Evolutionary conservation across 805 yeast species (phyloP), one percentile per base, ranked within the genome.

Genomic region (Barnettozyma californica): DNA sequence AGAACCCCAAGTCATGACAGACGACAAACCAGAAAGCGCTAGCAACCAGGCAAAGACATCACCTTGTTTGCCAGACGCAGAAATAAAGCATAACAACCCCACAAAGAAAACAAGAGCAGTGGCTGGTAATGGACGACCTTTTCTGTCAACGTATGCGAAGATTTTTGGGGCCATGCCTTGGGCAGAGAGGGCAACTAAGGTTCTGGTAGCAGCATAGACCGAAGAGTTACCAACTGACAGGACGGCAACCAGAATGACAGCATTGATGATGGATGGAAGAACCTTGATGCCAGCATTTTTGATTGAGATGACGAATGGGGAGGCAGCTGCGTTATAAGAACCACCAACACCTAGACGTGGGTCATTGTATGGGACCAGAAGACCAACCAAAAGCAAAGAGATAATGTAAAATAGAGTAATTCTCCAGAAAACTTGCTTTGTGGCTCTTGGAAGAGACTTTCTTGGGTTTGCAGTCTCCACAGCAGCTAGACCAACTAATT

Each of bases 1-100:
- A 7, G 88, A 77, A 45, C 83, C 84, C 95, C 95, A 87, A 33
- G 87, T 82, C 67, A 84, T 80, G 51, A 86, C 71, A n/a, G 90
- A 81, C 1, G 90, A 80, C 53, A 87, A 70, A 52, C 91, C 91
- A 37, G 89, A 81, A 31, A 87, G 65, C 14, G 91, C 85, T 59
- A 84, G 70, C 65, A 87, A 66, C 94, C 94, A 87, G 55, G 72
- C 71, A 68, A 87, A 87, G 27, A 84, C 83, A 8, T 68, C 75
- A 44, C 74, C 75, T 57, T 81, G 71, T 50, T 74, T 67, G 9
- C 73, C 66, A 37, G 84, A 77, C 5, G 87, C 87, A 38, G 84
- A 78, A 41, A 86, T 69, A 64, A 78, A 83, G 42, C 83, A 78
- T 21, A 83, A 63, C 34, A 78, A 67, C 23, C 87, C 88, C 56